Conservation (phyloP, 139 green algal genomes). For the Tetraselmis chui region DNA sequence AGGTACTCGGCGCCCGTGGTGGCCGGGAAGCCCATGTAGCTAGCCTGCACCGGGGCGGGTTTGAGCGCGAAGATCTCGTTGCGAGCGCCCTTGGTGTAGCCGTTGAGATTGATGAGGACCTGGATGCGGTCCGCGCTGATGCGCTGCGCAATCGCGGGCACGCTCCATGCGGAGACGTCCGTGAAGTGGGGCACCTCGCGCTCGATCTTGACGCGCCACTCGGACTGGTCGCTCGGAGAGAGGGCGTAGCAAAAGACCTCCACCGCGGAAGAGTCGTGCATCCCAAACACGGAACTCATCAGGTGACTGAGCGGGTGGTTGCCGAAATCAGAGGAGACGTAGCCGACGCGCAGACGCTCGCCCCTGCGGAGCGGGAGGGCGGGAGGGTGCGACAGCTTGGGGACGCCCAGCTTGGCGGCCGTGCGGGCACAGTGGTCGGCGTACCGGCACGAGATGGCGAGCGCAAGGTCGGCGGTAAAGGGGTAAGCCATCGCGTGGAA, state of each 20-base stretch:
- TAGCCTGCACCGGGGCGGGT: constrained; percentile 74
- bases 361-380: constrained; percentile 29
- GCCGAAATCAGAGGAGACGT: constrained; percentile 84
- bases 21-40: constrained; percentile 87
- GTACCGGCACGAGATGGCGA: constrained; percentile 26
- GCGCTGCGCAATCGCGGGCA: constrained; percentile 43
- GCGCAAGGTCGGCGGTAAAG: constrained; percentile 58
- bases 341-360: constrained; percentile 43
- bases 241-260: constrained; percentile 85
- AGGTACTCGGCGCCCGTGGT: constrained; percentile 75
- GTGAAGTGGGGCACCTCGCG: constrained; percentile 71
- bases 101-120: constrained; percentile 81
- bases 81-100: constrained; percentile 89
- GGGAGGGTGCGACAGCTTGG: constrained; percentile 43
- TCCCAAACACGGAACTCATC: constrained; percentile 84
- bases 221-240: constrained; percentile 55
- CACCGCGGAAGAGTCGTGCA: constrained; percentile 63
- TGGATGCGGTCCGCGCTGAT: constrained; percentile 70
- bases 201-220: constrained; percentile 71
- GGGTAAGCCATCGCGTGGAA: constrained; percentile 91
- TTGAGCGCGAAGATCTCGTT: constrained; percentile 87
- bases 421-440: not conserved
- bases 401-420: constrained; percentile 26
- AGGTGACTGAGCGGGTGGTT: constrained; percentile 89
- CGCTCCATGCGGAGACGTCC: constrained; percentile 53